Percentiles rank a stretch among this genome's conserved stretches.
Evolutionary conservation across 352 stramenopile genomes (phyloP).

Genomic region (Aphanomyces invadans): DNA sequence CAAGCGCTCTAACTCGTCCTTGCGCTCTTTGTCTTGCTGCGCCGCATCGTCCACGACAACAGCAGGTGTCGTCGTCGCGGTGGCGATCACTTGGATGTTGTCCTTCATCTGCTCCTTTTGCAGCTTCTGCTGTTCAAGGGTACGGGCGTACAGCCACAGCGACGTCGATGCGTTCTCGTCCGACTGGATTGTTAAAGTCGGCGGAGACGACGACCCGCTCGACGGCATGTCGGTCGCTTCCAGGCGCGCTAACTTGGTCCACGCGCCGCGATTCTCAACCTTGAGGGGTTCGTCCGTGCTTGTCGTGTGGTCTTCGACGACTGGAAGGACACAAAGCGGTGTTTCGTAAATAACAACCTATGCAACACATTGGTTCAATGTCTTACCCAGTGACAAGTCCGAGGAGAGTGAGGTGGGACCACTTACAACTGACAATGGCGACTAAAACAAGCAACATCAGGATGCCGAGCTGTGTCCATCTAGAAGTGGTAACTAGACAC

Average conservation of each 20-base stretch:
- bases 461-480: conserved; percentile 27
- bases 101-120: conserved; percentile 65
- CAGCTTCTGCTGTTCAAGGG: conserved; percentile 83
- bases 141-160: conserved; percentile 72
- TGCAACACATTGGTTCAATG: conserved; percentile 17
- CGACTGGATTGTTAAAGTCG: conserved; percentile 42
- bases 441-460: conserved; percentile 33
- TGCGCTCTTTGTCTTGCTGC: conserved; percentile 42
- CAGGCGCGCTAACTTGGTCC: conserved; percentile 76
- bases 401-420: conserved; percentile 45
- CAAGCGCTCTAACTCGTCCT: conserved; percentile 57
- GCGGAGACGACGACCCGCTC: conserved; percentile 36
- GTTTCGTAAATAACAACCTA: conserved; percentile 32
- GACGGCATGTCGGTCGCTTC: conserved; percentile 28
- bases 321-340: conserved; percentile 26
- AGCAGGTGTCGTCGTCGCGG: too few relatives aligned
- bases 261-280: conserved; percentile 77
- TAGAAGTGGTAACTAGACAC: conserved; percentile 51
- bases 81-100: too few relatives aligned
- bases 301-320: conserved; percentile 53
- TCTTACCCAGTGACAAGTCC: conserved; percentile 41
- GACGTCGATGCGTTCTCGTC: conserved; percentile 69
- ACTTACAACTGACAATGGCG: conserved; percentile 42
- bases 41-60: background rate
- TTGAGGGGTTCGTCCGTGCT: conserved; percentile 59